phyloP scores from a whole-genome alignment of 345 rosid genomes.

The Dipteronia dyeriana region DNA sequence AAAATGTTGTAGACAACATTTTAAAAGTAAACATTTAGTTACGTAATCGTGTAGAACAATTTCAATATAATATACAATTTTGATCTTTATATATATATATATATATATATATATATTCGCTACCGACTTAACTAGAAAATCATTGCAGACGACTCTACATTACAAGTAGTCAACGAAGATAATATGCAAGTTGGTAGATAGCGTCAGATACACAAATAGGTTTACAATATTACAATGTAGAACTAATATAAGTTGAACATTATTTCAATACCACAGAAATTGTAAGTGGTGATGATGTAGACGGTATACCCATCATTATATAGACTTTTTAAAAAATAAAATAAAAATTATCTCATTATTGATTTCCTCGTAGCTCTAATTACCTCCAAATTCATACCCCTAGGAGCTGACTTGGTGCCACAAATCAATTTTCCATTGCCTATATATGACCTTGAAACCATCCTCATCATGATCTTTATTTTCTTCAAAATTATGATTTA shows the following conservation, averaged over 20 bases:
- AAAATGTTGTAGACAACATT: no score
- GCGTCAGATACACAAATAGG: not conserved
- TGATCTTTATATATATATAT: no score
- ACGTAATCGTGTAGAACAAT: no score
- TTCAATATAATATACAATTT: no score
- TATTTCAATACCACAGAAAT: not conserved
- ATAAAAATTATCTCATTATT: not conserved
- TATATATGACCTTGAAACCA: no score
- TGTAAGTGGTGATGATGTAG: not conserved
- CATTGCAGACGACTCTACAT: not conserved
- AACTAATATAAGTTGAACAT: not conserved
- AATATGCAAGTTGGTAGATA: not conserved
- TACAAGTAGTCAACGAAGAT: not conserved
- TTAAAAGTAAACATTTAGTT: no score
- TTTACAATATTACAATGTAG: not conserved
- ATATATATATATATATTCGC: no score
- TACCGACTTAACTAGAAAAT: no score
- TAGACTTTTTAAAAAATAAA: not conserved
- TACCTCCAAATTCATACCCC: not conserved
- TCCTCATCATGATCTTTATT: no score
- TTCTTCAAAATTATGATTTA: no score
- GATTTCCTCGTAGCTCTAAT: not conserved
- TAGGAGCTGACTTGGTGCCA: not conserved
- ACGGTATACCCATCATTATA: no score
- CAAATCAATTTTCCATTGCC: not conserved